Base-by-base conservation (phyloP, 768 basidiomycete genomes). In the Termitomyces eurrhizus region DNA sequence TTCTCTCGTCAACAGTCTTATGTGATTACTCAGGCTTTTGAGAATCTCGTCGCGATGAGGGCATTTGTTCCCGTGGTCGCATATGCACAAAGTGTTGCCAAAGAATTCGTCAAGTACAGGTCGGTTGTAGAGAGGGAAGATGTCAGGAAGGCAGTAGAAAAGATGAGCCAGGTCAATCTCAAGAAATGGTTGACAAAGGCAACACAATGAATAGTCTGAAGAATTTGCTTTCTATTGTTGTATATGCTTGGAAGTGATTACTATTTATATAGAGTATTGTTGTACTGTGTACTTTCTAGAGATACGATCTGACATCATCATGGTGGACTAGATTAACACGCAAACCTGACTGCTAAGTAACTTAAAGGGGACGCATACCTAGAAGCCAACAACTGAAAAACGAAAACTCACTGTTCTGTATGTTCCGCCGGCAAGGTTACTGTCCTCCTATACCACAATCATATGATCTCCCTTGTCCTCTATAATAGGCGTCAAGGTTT, bases 171-270 rank as follows among this genome's bases (percentile, higher is more conserved):
- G 65, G 83, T 85, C 12, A 88, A 81, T 64, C 72, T 94, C 57
- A 90, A 83, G 69, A 90, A 89, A 69, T 93, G 92, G 92, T 75
- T 92, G 57, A 83, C 73, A 53, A 90, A 86, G 63, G 81, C 82
- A 2, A 80, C 82, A 2, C 76, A 77, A 65, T 79, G 66, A 75
- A 26, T 49, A 21, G 16, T 29, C 61, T 53, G 32, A 35, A 16
- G 4, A 41, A 41, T 14, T 29, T 35, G 7, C 21, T 35, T 52
- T 46, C 18, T 46, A n/a, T 49, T 42, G 21, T 48, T 50, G 45
- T 7, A n/a, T n/a, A 24, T n/a, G 18, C 3, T 4, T 7, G 26
- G 33, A 52, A 36, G 26, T 18, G 26, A 16, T 44, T 48, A 8
- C 18, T 52, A 18, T 57, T 16, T 57, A 37, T 57, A 48, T 62